Evolutionary conservation across 805 yeast genomes (phyloP).

Genomic region (Candida koratica): DNA sequence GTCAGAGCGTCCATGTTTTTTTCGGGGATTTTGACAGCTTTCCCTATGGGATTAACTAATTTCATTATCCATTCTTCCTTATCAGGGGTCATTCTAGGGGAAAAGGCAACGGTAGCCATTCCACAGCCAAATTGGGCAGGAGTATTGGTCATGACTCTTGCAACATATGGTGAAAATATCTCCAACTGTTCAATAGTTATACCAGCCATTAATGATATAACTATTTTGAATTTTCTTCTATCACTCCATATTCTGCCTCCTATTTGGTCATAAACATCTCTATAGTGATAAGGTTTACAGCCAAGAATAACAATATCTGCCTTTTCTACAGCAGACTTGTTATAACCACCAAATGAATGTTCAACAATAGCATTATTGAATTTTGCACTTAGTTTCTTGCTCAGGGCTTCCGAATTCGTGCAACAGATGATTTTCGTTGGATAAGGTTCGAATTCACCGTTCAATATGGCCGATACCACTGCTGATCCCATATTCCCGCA

Average conservation of each 20-base stretch:
- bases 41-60: slow-evolving; percentile 62
- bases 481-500: slow-evolving; percentile 97
- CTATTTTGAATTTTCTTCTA: too few relatives aligned
- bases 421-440: slow-evolving; percentile 79
- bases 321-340: slow-evolving; percentile 54
- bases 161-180: slow-evolving; percentile 53
- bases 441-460: slow-evolving; percentile 43
- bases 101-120: slow-evolving; percentile 86
- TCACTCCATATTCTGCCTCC: slow-evolving; percentile 45
- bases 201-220: slow-evolving; percentile 89
- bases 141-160: slow-evolving; percentile 97
- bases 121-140: slow-evolving; percentile 93
- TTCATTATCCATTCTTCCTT: slow-evolving; percentile 47
- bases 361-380: slow-evolving; percentile 45
- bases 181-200: slow-evolving; percentile 72
- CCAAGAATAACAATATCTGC: slow-evolving; percentile 77
- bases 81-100: too few relatives aligned
- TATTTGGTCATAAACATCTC: slow-evolving; percentile 53
- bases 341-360: slow-evolving; percentile 44
- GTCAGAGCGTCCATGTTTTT: slow-evolving; percentile 96
- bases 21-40: slow-evolving; percentile 70
- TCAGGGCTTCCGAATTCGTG: slow-evolving; percentile 45
- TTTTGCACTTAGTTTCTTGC: slow-evolving; percentile 43
- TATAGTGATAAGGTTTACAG: slow-evolving; percentile 81
- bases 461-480: slow-evolving; percentile 72